A percentile compares a stretch with the other conserved stretches of the same genome.
Conservation (phyloP, 1,139 yeast genomes). For the Candida tropicalis region DNA sequence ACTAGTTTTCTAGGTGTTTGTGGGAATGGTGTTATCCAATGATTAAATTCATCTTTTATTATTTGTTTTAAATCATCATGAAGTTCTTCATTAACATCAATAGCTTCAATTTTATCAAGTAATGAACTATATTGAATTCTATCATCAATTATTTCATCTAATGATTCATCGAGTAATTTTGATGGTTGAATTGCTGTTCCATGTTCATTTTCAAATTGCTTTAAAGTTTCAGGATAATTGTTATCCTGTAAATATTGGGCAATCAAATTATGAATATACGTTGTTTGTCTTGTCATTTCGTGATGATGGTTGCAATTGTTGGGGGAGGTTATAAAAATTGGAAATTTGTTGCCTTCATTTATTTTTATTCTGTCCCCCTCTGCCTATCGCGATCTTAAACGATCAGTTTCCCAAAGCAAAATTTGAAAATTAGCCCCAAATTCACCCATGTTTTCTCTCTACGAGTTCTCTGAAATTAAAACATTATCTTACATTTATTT, state of each 20-base stretch:
- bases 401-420: too few species aligned
- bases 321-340: too few species aligned
- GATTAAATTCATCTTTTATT: conserved; percentile 28
- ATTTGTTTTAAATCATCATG: conserved; percentile 15
- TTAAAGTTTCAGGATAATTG: conserved; percentile 48
- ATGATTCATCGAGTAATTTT: conserved; percentile 38
- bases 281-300: conserved; percentile 6
- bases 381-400: too few species aligned
- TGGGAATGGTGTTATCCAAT: conserved; percentile 41
- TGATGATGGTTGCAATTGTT: conserved; percentile 1
- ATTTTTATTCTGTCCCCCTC: conserved; percentile 1
- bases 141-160: conserved; percentile 55
- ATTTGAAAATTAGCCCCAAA: too few species aligned
- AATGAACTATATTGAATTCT: conserved; percentile 38
- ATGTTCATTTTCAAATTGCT: conserved; percentile 50
- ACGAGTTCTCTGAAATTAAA: too few species aligned
- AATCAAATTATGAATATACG: conserved; percentile 36
- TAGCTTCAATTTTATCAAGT: conserved; percentile 12
- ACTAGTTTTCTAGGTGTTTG: conserved; percentile 11
- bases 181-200: conserved; percentile 34
- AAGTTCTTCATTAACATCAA: conserved; percentile 14
- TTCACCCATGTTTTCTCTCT: too few species aligned
- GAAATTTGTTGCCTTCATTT: too few species aligned
- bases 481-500: too few species aligned
- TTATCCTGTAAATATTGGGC: conserved; percentile 58